Evolutionary conservation across 345 rosid species (phyloP), one percentile per base, ranked within the genome.

Genomic region (Turnera subulata): DNA sequence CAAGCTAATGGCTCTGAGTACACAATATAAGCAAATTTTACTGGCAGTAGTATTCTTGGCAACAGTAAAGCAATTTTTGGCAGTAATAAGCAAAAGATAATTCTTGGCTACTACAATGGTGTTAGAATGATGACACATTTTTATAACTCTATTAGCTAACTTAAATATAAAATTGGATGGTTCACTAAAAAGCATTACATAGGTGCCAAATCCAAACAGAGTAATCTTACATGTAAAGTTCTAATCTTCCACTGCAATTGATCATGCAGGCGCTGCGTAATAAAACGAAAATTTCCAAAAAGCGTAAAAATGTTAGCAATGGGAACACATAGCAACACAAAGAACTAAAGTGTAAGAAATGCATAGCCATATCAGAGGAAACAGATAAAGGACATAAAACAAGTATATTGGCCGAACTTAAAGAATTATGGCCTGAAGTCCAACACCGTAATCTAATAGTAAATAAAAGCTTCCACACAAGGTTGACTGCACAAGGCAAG

Each of bases 231-330:
- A 59, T 83, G 75, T 42, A 91, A 85, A 62, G 79, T 73, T 70
- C 79, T 76, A 71, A 87, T 85, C 86, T 89, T 83, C 91, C 86
- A 83, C 65, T 80, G 85, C 67, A 93, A 64, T 57, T 93, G 83
- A 71, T 87, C 97, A 66, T 93, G 85, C 50, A 93, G 82, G 26
- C 55, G 75, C 99, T 93, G 78, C 74, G 71, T 14, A 72, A 67
- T 29, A 69, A 25, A 47, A 62, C 42, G 13, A 57, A 65, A 61
- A 62, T 29, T 3, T 29, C 26, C 55, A 46, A 59, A 38, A 37
- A 23, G 57, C 15, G 56, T 20, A 11, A 26, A 24, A 50, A 8
- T 59, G 20, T 18, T n/a, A 21, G 16, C 18, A 51, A 46, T n/a
- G 42, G 23, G 25, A 10, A 43, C 24, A 12, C n/a, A 11, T 11